Percentiles rank a stretch among this genome's conserved stretches.
These are phyloP conservation scores for Xanthoconium purpureum DNA, from an alignment of 768 basidiomycete genomes.

Conservation along the genomic window DNA sequence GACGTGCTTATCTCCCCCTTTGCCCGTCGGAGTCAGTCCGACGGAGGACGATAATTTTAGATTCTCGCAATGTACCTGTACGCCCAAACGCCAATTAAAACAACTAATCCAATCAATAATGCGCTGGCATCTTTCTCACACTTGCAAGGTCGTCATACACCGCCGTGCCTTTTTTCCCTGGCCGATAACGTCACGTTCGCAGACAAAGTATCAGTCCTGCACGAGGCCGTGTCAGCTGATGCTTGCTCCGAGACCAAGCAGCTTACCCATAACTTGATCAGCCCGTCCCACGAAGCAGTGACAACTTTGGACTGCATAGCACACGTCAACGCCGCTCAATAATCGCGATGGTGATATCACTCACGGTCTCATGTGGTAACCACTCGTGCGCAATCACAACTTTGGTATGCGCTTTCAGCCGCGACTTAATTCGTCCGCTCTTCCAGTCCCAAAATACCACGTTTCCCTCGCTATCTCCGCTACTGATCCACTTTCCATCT, in stretches of 20 bases:
- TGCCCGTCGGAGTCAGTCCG: neutral
- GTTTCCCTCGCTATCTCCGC: slow-evolving; percentile 92
- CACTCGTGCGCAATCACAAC: slow-evolving; percentile 98
- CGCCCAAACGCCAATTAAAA: neutral
- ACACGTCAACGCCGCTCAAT: slow-evolving; percentile 9
- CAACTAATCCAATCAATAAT: neutral
- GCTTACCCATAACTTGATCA: slow-evolving; percentile 96
- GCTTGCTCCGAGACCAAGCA: neutral
- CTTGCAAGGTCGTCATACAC: neutral
- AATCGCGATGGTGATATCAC: slow-evolving; percentile 31
- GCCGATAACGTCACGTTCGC: neutral
- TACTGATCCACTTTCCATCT: slow-evolving; percentile 97
- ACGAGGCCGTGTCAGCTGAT: slow-evolving; percentile 4
- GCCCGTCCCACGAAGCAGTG: slow-evolving; percentile 96
- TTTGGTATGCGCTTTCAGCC: slow-evolving; percentile 85
- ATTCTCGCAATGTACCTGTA: too few relatives aligned
- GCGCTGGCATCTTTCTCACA: neutral
- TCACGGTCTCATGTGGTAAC: slow-evolving; percentile 94
- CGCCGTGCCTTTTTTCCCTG: neutral
- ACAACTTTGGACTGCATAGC: slow-evolving; percentile 83
- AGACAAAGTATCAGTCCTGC: slow-evolving; percentile 29
- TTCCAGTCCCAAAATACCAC: slow-evolving; percentile 99
- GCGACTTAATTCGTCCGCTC: slow-evolving; percentile 91
- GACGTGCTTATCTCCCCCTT: too few relatives aligned
- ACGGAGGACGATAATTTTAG: too few relatives aligned